These are phyloP conservation scores for Vanderwaltozyma tropicalis DNA, from an alignment of 805 yeast species.

Conservation along the genomic window DNA sequence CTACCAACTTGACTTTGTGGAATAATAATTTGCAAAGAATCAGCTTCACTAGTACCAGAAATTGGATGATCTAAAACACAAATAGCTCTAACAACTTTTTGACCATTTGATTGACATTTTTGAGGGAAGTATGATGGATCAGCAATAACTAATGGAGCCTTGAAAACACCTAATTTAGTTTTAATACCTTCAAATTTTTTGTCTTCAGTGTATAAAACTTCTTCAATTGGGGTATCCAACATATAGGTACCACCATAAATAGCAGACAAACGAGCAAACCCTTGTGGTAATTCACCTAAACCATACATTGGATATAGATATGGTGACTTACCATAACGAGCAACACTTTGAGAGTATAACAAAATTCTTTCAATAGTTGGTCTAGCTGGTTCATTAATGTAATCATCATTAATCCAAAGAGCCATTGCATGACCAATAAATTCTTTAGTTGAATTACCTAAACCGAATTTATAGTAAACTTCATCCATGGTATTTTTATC, in stretches of 20 bases:
- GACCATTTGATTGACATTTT: conserved; percentile 31
- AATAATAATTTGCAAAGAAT: conserved; percentile 86
- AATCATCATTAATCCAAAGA: conserved; percentile 85
- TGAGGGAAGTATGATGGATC: conserved; percentile 96
- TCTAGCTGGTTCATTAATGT: conserved; percentile 79
- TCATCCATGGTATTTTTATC: conserved; percentile 88
- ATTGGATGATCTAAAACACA: conserved; percentile 86
- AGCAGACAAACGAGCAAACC: conserved; percentile 92
- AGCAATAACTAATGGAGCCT: conserved; percentile 88
- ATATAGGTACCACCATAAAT: conserved; percentile 97
- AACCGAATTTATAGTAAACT: conserved; percentile 77
- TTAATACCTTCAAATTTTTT: conserved; percentile 77
- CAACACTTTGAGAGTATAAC: conserved; percentile 80
- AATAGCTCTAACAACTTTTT: conserved; percentile 37
- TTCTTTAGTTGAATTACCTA: conserved; percentile 88
- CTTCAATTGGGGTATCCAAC: conserved; percentile 94
- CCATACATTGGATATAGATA: conserved; percentile 94
- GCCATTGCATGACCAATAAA: conserved; percentile 99
- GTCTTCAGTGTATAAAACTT: conserved; percentile 61
- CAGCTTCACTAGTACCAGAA: conserved; percentile 70
- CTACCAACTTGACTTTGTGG: conserved; percentile 94
- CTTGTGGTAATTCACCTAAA: conserved; percentile 97
- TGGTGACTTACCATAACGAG: conserved; percentile 93
- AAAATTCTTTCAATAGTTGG: conserved; percentile 82
- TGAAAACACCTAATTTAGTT: conserved; percentile 84